A percentile compares a stretch with the other conserved stretches of the same genome.
phyloP scores from a whole-genome alignment of 2,329 filamentous ascomycete species.

The Penicillium freii region DNA sequence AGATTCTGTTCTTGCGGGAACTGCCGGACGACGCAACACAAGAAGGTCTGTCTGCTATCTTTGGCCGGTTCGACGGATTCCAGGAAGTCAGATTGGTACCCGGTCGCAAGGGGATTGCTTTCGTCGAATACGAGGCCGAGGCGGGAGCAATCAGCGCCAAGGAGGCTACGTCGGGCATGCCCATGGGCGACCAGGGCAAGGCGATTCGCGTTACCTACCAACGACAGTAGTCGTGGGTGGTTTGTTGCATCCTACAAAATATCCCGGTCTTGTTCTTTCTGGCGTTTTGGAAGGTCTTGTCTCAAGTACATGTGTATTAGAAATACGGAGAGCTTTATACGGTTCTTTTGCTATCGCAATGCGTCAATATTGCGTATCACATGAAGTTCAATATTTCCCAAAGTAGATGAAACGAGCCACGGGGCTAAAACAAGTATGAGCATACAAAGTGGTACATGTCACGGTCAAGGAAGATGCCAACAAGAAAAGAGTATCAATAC shows the following conservation, averaged over 20 bases:
- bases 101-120: slow-evolving; percentile 82
- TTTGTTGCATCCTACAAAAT: slow-evolving; percentile 16
- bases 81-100: slow-evolving; percentile 88
- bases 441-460: slow-evolving; percentile 16
- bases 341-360: not conserved
- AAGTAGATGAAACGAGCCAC: slow-evolving; percentile 4
- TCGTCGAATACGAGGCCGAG: slow-evolving; percentile 94
- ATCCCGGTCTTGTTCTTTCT: slow-evolving; percentile 20
- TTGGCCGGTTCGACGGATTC: slow-evolving; percentile 89
- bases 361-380: slow-evolving; percentile 4
- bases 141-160: slow-evolving; percentile 87
- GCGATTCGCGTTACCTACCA: slow-evolving; percentile 95
- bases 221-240: slow-evolving; percentile 55
- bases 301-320: slow-evolving; percentile 12
- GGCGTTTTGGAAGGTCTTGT: slow-evolving; percentile 33
- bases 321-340: slow-evolving; percentile 15
- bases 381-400: slow-evolving; percentile 11
- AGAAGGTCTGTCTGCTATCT: slow-evolving; percentile 75
- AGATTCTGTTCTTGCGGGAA: slow-evolving; percentile 92
- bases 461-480: slow-evolving; percentile 4
- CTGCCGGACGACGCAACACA: slow-evolving; percentile 82
- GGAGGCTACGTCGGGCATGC: slow-evolving; percentile 85
- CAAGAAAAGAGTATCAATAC: slow-evolving; percentile 20
- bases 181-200: slow-evolving; percentile 70
- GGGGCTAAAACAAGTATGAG: slow-evolving; percentile 3